Conservation (phyloP, 2,329 filamentous ascomycete genomes). For the Cladophialophora chaetospira region DNA sequence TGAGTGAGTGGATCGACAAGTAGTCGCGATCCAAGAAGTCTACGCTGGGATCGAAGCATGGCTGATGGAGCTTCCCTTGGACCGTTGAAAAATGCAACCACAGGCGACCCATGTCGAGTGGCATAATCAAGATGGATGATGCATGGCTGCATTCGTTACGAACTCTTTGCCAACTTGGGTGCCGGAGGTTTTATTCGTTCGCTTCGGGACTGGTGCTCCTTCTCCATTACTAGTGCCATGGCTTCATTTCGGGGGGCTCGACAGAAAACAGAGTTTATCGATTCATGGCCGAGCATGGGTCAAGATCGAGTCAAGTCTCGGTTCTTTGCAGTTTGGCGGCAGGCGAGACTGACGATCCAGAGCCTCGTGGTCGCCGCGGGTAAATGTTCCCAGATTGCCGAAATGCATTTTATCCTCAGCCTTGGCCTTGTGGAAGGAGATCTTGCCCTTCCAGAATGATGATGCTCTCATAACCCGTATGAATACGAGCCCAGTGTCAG, state of each 20-base stretch:
- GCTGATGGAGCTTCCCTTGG: constrained; percentile 2
- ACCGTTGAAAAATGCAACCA: constrained; percentile 8
- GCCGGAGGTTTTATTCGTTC: constrained; percentile 1
- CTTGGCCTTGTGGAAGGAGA: not conserved
- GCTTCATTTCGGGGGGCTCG: constrained; percentile 3
- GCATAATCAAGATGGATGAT: constrained; percentile 1
- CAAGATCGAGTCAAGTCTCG: too few relatives aligned
- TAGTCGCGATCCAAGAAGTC: constrained; percentile 2
- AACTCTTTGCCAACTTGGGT: not conserved
- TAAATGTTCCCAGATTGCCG: not conserved
- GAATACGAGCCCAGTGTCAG: not conserved
- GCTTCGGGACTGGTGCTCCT: constrained; percentile 7
- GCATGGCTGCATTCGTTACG: not conserved
- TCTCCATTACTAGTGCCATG: not conserved
- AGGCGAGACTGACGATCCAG: not conserved
- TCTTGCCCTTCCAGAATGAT: not conserved
- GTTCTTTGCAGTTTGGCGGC: too few relatives aligned
- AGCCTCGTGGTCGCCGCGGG: not conserved
- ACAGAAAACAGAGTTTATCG: not conserved
- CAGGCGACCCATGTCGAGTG: not conserved
- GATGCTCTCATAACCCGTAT: too few relatives aligned
- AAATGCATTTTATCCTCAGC: not conserved
- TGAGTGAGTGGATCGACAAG: constrained; percentile 6
- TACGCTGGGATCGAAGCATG: not conserved
- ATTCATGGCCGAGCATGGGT: not conserved